Evolutionary conservation across 2,329 filamentous ascomycete genomes (phyloP), one percentile per base, ranked within the genome.

Genomic region (Fusarium staphyleae): DNA sequence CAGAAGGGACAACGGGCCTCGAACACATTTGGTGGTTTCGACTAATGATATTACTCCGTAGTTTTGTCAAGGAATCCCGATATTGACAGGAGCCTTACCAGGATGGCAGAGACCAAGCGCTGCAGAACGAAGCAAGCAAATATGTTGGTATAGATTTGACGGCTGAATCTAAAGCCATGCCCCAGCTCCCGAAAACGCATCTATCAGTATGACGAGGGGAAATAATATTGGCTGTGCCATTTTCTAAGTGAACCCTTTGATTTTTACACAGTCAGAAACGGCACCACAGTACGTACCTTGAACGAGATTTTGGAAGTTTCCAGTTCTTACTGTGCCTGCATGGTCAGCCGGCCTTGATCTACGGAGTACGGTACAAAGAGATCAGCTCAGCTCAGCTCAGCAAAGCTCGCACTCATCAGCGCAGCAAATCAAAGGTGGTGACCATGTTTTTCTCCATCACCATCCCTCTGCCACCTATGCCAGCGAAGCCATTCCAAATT

Each of bases 251-350:
- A 16, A 13, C 12, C 34, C 10, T 12, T 14, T 6, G 6, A n/a
- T 36, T 13, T 48, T 15, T 13, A 26, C 19, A 16, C 11, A 19
- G 14, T n/a, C 29, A 22, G 34, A 47, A 47, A 47, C 24, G 18
- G 18, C 22, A n/a, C 11, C 16, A 22, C 9, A n/a, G n/a, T 32
- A 40, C 24, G 35, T 47, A 19, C 16, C 32, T 30, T 19, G 42
- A 15, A 18, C 24, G 26, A 6, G 28, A 14, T 18, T 28, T 48
- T 18, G 19, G 14, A 29, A 30, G 33, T 29, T 33, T 9, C 18
- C 22, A 13, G 22, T 39, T 41, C 28, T 34, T 18, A 41, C 43
- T 37, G 44, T 47, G 44, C 34, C 44, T 37, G 34, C 44, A 37
- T 14, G 44, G 44, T 47, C 44, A 47, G 44, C 44, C 14, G 11